A percentile compares a stretch with the other conserved stretches of the same genome.
Conservation (phyloP, 768 basidiomycete genomes). For the Galerina sulciceps region DNA sequence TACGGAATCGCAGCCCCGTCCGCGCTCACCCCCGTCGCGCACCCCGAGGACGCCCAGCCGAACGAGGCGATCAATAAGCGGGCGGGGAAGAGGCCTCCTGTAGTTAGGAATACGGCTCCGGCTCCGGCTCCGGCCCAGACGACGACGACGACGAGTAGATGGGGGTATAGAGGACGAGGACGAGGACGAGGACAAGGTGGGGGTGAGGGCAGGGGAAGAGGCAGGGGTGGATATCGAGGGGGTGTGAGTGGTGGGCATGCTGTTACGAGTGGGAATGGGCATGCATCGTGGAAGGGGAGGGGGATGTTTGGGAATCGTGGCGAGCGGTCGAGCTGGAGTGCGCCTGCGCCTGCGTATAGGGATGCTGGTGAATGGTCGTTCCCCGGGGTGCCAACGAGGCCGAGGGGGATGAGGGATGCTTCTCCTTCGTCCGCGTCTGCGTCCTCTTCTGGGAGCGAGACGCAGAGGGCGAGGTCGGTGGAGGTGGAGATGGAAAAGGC, state of each 20-base stretch:
- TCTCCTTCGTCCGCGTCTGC: too few relatives aligned
- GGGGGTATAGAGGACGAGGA: conserved; percentile 11
- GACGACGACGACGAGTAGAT: neutral
- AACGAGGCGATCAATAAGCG: conserved; percentile 16
- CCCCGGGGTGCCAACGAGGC: too few relatives aligned
- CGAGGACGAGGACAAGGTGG: conserved; percentile 3
- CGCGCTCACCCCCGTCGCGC: conserved; percentile 9
- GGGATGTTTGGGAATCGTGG: too few relatives aligned
- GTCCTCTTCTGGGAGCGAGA: too few relatives aligned
- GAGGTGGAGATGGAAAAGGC: neutral
- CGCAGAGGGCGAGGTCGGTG: too few relatives aligned
- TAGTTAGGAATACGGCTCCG: neutral
- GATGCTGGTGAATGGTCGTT: too few relatives aligned
- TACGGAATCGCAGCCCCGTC: conserved; percentile 17
- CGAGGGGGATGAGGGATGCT: too few relatives aligned
- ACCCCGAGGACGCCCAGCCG: conserved; percentile 21
- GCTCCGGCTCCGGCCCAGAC: neutral
- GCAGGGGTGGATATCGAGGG: too few relatives aligned
- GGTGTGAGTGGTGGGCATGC: too few relatives aligned
- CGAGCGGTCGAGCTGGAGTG: too few relatives aligned
- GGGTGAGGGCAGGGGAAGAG: neutral
- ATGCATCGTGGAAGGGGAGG: too few relatives aligned
- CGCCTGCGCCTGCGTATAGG: neutral
- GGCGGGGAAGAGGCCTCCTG: conserved; percentile 11
- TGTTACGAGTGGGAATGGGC: too few relatives aligned